Conservation (phyloP, 495 filamentous ascomycete species). For the Chaetomium cochliodes region DNA sequence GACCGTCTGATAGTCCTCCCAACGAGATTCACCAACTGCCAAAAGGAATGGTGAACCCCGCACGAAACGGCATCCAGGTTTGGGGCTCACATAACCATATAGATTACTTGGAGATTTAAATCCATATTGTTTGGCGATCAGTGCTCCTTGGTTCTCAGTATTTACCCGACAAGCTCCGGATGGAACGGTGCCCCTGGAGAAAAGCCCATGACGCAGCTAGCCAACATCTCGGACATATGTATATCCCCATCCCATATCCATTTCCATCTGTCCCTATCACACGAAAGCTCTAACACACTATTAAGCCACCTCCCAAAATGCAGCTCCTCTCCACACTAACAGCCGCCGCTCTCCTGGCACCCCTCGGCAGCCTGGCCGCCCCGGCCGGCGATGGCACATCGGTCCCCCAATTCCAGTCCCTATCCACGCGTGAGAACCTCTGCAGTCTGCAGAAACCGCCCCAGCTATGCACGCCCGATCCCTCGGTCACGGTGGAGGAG, state of each 20-base stretch:
- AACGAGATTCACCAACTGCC: not conserved
- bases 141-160: not conserved
- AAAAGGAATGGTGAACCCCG: not conserved
- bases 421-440: slow-evolving; percentile 40
- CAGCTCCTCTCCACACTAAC: not conserved
- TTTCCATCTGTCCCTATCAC: not conserved
- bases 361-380: slow-evolving; percentile 31
- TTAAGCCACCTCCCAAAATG: not conserved
- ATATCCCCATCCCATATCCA: slow-evolving; percentile 1
- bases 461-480: slow-evolving; percentile 41
- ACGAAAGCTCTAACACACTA: not conserved
- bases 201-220: not conserved
- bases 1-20: not conserved
- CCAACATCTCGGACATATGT: not conserved
- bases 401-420: slow-evolving; percentile 29
- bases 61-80: not conserved
- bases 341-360: slow-evolving; percentile 22
- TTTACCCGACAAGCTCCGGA: slow-evolving; percentile 3
- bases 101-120: slow-evolving; percentile 7
- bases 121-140: not conserved
- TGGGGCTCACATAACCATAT: slow-evolving; percentile 5
- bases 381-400: slow-evolving; percentile 22
- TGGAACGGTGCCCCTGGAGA: not conserved
- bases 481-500: slow-evolving; percentile 45
- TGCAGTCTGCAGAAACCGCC: slow-evolving; percentile 44